Evolutionary conservation across 2,329 filamentous ascomycete genomes (phyloP).

Genomic region (Fusarium pininemorale): DNA sequence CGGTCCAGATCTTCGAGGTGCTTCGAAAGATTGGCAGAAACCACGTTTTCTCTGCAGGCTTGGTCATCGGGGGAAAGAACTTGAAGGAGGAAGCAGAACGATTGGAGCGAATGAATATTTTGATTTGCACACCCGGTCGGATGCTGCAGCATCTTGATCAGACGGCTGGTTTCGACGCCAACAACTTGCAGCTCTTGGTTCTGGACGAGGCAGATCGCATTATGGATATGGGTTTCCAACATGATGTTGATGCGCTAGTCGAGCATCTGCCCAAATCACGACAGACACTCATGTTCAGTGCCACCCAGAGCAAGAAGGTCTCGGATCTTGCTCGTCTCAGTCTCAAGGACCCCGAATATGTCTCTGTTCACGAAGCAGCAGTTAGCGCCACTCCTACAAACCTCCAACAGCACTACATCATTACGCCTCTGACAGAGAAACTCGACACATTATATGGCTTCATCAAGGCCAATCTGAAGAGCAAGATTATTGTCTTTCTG

Average conservation of each 20-base stretch:
- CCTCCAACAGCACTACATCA: slow-evolving; percentile 90
- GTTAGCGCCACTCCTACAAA: slow-evolving; percentile 80
- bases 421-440: slow-evolving; percentile 87
- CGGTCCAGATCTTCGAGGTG: slow-evolving; percentile 96
- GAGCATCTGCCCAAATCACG: slow-evolving; percentile 87
- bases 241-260: slow-evolving; percentile 88
- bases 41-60: slow-evolving; percentile 89
- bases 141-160: slow-evolving; percentile 97
- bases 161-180: slow-evolving; percentile 87
- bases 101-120: slow-evolving; percentile 91
- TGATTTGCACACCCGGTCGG: slow-evolving; percentile 93
- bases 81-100: slow-evolving; percentile 87
- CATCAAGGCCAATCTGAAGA: slow-evolving; percentile 87
- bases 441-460: slow-evolving; percentile 94
- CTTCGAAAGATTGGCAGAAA: slow-evolving; percentile 88
- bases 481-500: slow-evolving; percentile 94
- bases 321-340: slow-evolving; percentile 91
- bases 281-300: slow-evolving; percentile 94
- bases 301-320: slow-evolving; percentile 94
- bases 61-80: slow-evolving; percentile 94
- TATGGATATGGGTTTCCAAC: slow-evolving; percentile 96
- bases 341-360: slow-evolving; percentile 90
- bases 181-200: slow-evolving; percentile 91
- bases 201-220: slow-evolving; percentile 96
- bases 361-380: slow-evolving; percentile 89